These are phyloP conservation scores for Fraxinus anomala DNA, from an alignment of 257 asterid genomes.

Conservation along the genomic window DNA sequence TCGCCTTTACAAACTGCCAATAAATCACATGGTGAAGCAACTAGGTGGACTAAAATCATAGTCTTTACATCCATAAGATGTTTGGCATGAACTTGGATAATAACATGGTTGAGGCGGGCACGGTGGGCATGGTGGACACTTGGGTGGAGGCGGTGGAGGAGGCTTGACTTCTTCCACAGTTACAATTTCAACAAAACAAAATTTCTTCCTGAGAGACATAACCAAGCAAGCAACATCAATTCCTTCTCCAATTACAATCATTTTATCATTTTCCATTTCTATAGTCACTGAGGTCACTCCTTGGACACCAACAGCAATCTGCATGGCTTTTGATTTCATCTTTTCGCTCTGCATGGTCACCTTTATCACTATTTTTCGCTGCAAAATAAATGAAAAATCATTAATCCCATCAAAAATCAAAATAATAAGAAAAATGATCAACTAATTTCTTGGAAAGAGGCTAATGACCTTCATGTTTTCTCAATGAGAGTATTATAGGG, in stretches of 20 bases:
- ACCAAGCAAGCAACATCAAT: conserved; percentile 39
- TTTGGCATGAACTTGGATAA: neutral
- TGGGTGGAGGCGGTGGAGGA: no score
- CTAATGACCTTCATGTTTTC: neutral
- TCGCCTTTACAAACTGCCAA: no score
- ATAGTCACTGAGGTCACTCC: conserved; percentile 4
- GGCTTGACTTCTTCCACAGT: conserved; percentile 26
- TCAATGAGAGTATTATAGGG: neutral
- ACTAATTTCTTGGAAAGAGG: neutral
- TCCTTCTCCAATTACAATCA: conserved; percentile 47
- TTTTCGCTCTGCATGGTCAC: neutral
- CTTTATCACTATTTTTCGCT: neutral
- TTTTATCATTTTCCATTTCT: conserved; percentile 20
- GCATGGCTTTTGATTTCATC: neutral
- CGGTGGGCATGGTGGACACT: no score
- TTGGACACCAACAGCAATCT: neutral
- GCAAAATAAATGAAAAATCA: neutral
- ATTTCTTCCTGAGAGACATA: conserved; percentile 36
- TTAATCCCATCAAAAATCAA: no score
- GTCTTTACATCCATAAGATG: no score
- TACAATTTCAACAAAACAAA: conserved; percentile 28
- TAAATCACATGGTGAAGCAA: no score
- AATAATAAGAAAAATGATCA: no score
- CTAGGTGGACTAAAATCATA: no score
- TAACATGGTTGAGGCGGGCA: neutral